A percentile compares a stretch with the other conserved stretches of the same genome.
These are phyloP conservation scores for Beta macrorhiza DNA, from an alignment of 179 eudicot genomes.

Conservation along the genomic window DNA sequence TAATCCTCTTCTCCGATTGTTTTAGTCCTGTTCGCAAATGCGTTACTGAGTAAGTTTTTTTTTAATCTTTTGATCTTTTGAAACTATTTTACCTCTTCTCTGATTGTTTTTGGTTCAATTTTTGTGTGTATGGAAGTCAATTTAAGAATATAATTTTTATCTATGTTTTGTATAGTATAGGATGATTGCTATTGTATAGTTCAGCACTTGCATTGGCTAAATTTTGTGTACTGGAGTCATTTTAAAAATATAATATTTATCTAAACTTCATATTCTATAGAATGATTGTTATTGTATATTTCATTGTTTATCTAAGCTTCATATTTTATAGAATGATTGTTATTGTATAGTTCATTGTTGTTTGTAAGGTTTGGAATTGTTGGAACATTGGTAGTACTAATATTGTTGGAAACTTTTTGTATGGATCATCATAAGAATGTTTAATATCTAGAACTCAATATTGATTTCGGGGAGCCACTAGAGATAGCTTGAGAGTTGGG, in stretches of 20 bases:
- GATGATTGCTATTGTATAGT: not conserved
- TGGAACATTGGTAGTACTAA: not conserved
- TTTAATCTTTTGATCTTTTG: not conserved
- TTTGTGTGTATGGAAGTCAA: not conserved
- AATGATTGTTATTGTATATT: too few species aligned
- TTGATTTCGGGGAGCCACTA: not conserved
- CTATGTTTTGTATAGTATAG: not conserved
- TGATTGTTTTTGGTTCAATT: not conserved
- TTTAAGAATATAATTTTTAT: too few species aligned
- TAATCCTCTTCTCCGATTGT: conserved; percentile 52
- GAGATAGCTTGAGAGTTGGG: not conserved
- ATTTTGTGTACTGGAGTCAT: not conserved
- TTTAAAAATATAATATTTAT: too few species aligned
- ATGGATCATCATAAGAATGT: not conserved
- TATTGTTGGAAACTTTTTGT: not conserved
- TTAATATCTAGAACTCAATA: not conserved
- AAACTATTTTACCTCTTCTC: not conserved
- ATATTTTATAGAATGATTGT: too few species aligned
- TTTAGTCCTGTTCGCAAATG: conserved; percentile 71
- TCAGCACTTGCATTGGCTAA: not conserved
- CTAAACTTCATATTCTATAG: too few species aligned
- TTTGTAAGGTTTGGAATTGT: too few species aligned
- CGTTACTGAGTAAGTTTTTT: conserved; percentile 43
- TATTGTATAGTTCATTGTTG: too few species aligned
- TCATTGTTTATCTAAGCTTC: too few species aligned